phyloP scores from a whole-genome alignment of 1,284 basidiomycete species.

The Thecaphora thlaspeos region DNA sequence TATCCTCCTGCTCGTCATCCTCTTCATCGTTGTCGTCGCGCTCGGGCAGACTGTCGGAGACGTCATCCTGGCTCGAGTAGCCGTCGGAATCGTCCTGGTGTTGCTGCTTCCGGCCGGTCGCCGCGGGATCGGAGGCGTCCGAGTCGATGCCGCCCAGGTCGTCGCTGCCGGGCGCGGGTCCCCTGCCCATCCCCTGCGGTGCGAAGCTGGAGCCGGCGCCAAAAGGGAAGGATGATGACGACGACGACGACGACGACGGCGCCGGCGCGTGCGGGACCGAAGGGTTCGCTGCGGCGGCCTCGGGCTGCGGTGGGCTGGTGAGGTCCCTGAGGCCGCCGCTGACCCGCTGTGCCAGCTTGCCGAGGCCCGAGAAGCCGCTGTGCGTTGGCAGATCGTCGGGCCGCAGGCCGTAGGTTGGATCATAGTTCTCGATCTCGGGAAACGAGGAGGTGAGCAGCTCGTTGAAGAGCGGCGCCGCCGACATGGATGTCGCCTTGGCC shows the following conservation, averaged over 20 bases:
- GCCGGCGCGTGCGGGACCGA: too few relatives aligned
- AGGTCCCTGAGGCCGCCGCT: slow-evolving; percentile 33
- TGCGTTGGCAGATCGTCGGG: slow-evolving; percentile 63
- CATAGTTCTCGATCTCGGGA: slow-evolving; percentile 74
- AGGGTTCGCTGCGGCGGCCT: neutral
- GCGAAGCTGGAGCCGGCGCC: too few relatives aligned
- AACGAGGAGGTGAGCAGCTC: slow-evolving; percentile 14
- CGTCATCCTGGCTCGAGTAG: neutral
- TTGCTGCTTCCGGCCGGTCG: too few relatives aligned
- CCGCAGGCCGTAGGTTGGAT: slow-evolving; percentile 95
- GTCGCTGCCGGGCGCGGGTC: too few relatives aligned
- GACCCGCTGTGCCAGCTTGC: slow-evolving; percentile 28
- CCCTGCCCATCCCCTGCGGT: too few relatives aligned
- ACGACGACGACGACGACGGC: too few relatives aligned
- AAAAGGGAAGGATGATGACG: too few relatives aligned
- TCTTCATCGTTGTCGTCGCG: slow-evolving; percentile 24
- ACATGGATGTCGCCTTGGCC: slow-evolving; percentile 24
- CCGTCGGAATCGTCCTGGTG: slow-evolving; percentile 15
- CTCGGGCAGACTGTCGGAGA: slow-evolving; percentile 2
- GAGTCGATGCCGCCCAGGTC: too few relatives aligned
- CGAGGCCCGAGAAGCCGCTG: slow-evolving; percentile 71
- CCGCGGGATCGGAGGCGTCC: slow-evolving; percentile 11
- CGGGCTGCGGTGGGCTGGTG: slow-evolving; percentile 8
- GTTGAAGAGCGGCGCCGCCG: slow-evolving; percentile 18
- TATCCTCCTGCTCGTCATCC: slow-evolving; percentile 15